phyloP scores from a whole-genome alignment of 2,329 filamentous ascomycete genomes.

The Hypoxylon sp. region DNA sequence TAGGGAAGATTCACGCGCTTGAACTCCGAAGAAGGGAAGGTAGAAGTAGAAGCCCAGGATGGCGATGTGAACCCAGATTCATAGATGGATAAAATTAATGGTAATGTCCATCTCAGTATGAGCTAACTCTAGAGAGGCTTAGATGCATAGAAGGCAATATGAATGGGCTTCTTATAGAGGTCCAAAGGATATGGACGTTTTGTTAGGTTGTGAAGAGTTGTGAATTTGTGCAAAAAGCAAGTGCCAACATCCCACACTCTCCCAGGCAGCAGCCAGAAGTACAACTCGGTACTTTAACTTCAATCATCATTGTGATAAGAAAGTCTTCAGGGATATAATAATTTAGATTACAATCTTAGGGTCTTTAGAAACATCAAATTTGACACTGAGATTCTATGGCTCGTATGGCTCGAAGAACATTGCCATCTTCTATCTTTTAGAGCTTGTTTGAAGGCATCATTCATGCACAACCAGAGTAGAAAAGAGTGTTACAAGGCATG shows the following conservation, averaged over 20 bases:
- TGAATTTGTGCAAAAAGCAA: conserved; percentile 26
- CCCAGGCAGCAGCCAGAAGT: conserved; percentile 9
- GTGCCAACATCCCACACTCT: background rate
- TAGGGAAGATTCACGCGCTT: conserved; percentile 3
- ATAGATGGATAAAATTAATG: background rate
- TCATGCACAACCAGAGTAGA: background rate
- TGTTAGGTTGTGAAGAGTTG: conserved; percentile 23
- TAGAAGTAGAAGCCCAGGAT: background rate
- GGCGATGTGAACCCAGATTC: background rate
- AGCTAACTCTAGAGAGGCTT: background rate
- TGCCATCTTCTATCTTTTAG: no score
- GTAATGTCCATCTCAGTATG: background rate
- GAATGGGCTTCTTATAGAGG: conserved; percentile 4
- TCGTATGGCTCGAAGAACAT: no score
- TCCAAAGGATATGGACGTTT: background rate
- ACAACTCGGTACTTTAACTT: background rate
- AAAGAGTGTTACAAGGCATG: background rate
- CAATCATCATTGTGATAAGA: background rate
- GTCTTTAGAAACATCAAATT: background rate
- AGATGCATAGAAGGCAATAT: background rate
- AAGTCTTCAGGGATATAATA: background rate
- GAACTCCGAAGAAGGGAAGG: background rate
- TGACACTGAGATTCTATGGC: background rate
- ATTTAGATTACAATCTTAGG: background rate
- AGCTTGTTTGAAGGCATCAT: no score